Evolutionary conservation across 768 basidiomycete species (phyloP).

Genomic region (Pleurotus platypus): DNA sequence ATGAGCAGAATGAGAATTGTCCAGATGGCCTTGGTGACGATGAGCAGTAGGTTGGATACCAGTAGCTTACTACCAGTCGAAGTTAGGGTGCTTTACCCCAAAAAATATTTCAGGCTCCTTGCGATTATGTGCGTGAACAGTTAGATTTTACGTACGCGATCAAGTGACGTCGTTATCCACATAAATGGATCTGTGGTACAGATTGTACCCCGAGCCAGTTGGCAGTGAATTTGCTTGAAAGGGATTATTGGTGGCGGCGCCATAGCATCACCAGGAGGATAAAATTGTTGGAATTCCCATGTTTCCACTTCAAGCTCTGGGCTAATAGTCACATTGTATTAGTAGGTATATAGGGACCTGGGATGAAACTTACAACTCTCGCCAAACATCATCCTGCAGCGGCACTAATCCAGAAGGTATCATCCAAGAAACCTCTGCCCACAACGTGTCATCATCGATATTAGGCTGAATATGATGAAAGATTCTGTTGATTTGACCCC

Average conservation of each 20-base stretch:
- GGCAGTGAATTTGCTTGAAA: slow-evolving; percentile 13
- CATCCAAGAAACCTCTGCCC: slow-evolving; percentile 10
- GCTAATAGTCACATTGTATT: slow-evolving; percentile 3
- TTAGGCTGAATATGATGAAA: slow-evolving; percentile 15
- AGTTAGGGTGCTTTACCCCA: not conserved
- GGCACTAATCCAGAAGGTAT: not conserved
- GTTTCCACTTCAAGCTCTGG: slow-evolving; percentile 18
- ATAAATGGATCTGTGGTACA: slow-evolving; percentile 7
- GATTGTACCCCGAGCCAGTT: slow-evolving; percentile 12
- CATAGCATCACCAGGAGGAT: not conserved
- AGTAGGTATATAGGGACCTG: not conserved
- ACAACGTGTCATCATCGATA: not conserved
- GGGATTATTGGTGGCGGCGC: slow-evolving; percentile 13
- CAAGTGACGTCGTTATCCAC: slow-evolving; percentile 19
- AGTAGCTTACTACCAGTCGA: not conserved
- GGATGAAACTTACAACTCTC: slow-evolving; percentile 9
- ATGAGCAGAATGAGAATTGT: no score
- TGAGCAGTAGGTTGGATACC: not conserved
- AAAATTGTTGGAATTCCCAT: slow-evolving; percentile 11
- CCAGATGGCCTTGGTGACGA: no score
- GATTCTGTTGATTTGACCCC: slow-evolving; percentile 5
- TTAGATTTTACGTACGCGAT: slow-evolving; percentile 6
- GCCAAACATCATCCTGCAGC: slow-evolving; percentile 10
- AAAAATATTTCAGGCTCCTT: not conserved
- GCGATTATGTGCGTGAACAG: not conserved